Evolutionary conservation across 345 rosid genomes (phyloP), one percentile per base, ranked within the genome.

Genomic region (Lagerstroemia speciosa): DNA sequence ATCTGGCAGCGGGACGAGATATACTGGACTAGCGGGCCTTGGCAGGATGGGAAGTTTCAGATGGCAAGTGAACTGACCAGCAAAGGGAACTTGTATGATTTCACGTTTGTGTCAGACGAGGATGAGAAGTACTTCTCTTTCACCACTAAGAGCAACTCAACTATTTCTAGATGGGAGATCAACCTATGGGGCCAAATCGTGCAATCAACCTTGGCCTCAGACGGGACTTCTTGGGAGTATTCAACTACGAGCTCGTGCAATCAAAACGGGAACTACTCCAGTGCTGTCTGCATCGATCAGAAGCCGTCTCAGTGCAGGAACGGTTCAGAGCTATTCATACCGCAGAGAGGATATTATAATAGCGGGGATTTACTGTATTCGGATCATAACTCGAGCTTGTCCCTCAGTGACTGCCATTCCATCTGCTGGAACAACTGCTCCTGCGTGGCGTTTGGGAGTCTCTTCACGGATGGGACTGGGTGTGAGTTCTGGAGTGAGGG

Each of bases 381-480:
- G 46, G 83, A 67, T 41, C 27, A 33, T 32, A 76, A 79, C 40
- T 26, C 70, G 15, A 75, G 67, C 70, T 38, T 74, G 70, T 78
- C 74, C 45, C 68, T 83, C 15, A 86, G 91, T 58, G 91, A 84
- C 68, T 85, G 87, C 68, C 91, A 82, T 67, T 77, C 77, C 34
- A 72, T 71, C 64, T 85, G 89, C 83, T 85, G 90, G 90, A 81
- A 68, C 66, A 83, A 87, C 72, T 84, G 90, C 76, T 71, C 81
- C 14, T 87, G 92, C 70, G 58, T 76, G 36, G 89, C 87, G 17
- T 87, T 79, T 53, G 70, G 50, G 45, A 31, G 73, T 67, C 62
- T 36, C 24, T 43, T 67, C 22, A 3, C 32, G 2, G 77, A 82
- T 66, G 90, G 80, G 29, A 73, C 68, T 11, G 87, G 84, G 30